Evolutionary conservation across 768 basidiomycete species (phyloP), one percentile per base, ranked within the genome.

Genomic region (Lactarius evosmus): DNA sequence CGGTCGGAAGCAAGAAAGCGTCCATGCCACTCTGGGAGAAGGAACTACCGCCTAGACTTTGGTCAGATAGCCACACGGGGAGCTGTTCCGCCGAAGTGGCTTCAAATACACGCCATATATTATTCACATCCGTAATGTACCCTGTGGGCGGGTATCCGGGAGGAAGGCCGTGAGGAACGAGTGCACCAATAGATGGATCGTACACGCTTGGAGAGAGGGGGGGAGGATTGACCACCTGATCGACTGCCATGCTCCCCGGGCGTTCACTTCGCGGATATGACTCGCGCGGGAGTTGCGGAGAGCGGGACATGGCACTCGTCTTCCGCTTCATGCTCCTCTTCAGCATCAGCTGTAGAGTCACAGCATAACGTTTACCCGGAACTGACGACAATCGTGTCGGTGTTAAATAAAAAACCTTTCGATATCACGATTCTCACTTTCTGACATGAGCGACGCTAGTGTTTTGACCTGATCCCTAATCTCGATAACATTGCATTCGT

Each of bases 361-460:
- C 75, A 9, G 95, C 95, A 69, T 97, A 98, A 59, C 95, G 86
- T 71, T 93, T 93, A 14, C 93, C 95, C 27, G 95, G 94, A 63
- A 95, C 94, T 95, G 70, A 6, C 7, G 19, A 40, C 50, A 27
- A 57, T 30, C 41, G 33, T 56, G 62, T 51, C 59, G 67, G 60
- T 66, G 67, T 58, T 58, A 51, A 51, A 51, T 49, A 34, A 38
- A 51, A 46, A 56, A 9, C n/a, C 22, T 1, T 29, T 30, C 22
- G 59, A 52, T 50, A 55, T 41, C 49, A 56, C 57, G 12, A 27
- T 32, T 74, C 85, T 70, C 72, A 95, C 94, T 88, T 73, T 88
- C 84, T 1, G 89, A 84, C 78, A 98, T 84, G 19, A 94, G 78
- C 46, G 75, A 79, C 0, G 89, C 86, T 2, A 98, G 78, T 49